Percentiles rank a stretch among this genome's conserved stretches.
phyloP scores from a whole-genome alignment of 805 yeast genomes.

The Nakazawaea ernobii region DNA sequence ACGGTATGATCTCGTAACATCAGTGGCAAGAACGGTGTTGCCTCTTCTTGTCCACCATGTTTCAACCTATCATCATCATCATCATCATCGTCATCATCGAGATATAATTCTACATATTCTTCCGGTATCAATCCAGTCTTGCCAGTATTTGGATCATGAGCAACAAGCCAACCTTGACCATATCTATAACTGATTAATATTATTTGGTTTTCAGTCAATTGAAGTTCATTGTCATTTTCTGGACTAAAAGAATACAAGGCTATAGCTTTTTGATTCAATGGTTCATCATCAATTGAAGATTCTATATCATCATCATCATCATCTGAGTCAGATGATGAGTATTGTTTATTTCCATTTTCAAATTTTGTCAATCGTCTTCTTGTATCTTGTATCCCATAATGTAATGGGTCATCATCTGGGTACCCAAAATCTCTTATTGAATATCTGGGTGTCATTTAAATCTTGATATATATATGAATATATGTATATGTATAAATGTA shows the following conservation, averaged over 20 bases:
- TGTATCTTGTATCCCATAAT: conserved; percentile 47
- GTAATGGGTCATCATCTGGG: conserved; percentile 59
- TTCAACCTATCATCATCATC: conserved; percentile 11
- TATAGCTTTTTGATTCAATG: conserved; percentile 49
- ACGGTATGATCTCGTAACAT: conserved; percentile 20
- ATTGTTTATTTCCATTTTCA: no score
- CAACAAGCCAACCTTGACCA: conserved; percentile 99
- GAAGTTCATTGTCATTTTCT: conserved; percentile 90
- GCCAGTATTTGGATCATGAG: conserved; percentile 68
- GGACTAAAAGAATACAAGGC: conserved; percentile 89
- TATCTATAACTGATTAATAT: conserved; percentile 85
- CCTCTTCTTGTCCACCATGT: conserved; percentile 22
- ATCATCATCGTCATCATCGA: conserved; percentile 24
- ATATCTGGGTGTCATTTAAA: conserved; percentile 20
- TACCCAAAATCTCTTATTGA: conserved; percentile 83
- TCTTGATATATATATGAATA: no score
- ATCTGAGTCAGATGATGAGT: conserved; percentile 1
- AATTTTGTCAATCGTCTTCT: not conserved
- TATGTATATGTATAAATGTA: not conserved
- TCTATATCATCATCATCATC: conserved; percentile 16
- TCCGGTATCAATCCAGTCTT: conserved; percentile 93
- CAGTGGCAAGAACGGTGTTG: conserved; percentile 41
- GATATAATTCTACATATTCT: conserved; percentile 68
- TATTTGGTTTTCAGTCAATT: conserved; percentile 70
- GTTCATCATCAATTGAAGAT: conserved; percentile 13